A percentile compares a stretch with the other conserved stretches of the same genome.
phyloP scores from a whole-genome alignment of 2,329 filamentous ascomycete species.

The Neopestalotiopsis clavispora region DNA sequence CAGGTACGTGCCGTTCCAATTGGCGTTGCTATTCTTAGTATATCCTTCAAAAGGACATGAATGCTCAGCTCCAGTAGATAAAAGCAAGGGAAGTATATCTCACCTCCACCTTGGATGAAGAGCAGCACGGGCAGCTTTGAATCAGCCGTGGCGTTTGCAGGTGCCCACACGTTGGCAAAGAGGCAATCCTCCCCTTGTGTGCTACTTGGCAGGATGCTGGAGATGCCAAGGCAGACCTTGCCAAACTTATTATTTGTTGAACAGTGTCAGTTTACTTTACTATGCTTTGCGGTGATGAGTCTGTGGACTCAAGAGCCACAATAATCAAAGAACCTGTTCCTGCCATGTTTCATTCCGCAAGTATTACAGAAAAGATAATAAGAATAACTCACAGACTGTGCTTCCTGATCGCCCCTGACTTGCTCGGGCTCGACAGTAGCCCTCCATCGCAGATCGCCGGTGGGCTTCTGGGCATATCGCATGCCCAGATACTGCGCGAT shows the following conservation, averaged over 20 bases:
- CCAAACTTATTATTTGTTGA: constrained; percentile 42
- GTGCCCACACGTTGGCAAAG: constrained; percentile 50
- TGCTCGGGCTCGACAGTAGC: constrained; percentile 50
- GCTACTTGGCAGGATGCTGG: constrained; percentile 33
- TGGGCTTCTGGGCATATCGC: constrained; percentile 57
- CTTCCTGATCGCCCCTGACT: constrained; percentile 38
- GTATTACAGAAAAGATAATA: no score
- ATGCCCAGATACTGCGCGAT: constrained; percentile 52
- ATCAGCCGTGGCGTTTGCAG: constrained; percentile 40
- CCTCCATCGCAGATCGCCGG: constrained; percentile 54
- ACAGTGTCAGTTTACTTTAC: neutral
- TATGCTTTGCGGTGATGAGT: no score
- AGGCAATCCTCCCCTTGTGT: constrained; percentile 47
- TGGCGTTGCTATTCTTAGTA: constrained; percentile 50
- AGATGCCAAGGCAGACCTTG: constrained; percentile 49
- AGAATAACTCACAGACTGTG: constrained; percentile 37
- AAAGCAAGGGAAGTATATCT: neutral
- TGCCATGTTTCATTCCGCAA: no score
- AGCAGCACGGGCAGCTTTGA: constrained; percentile 59
- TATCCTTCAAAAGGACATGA: constrained; percentile 42
- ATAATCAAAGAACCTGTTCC: no score
- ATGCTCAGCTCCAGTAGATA: neutral
- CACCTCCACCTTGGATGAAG: constrained; percentile 47
- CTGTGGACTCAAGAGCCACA: no score
- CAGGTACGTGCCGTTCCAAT: constrained; percentile 55